Conservation (phyloP, 2,329 filamentous ascomycete species). For the Diplodia corticola region DNA sequence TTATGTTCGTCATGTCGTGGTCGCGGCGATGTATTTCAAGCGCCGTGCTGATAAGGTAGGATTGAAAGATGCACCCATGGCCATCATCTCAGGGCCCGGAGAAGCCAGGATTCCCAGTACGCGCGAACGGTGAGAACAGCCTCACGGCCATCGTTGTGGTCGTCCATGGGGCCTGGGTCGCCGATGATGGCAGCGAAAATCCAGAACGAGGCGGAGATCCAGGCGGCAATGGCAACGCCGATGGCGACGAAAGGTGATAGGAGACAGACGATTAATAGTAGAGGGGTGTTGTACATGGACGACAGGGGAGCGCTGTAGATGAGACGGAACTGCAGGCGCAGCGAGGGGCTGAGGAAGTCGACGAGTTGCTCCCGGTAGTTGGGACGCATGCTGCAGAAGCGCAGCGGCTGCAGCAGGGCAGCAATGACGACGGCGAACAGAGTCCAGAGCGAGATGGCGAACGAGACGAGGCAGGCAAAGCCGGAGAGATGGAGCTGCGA, state of each 20-base stretch:
- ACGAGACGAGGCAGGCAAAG: conserved; percentile 56
- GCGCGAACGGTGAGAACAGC: conserved; percentile 59
- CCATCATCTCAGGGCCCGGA: conserved; percentile 35
- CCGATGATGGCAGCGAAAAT: conserved; percentile 61
- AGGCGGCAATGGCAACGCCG: conserved; percentile 57
- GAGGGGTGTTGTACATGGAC: conserved; percentile 36
- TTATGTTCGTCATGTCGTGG: conserved; percentile 4
- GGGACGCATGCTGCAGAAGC: conserved; percentile 52
- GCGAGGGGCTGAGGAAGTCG: conserved; percentile 53
- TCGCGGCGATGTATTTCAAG: not conserved
- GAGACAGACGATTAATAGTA: conserved; percentile 55
- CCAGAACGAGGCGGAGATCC: conserved; percentile 64
- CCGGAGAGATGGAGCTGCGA: conserved; percentile 56
- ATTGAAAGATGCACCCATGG: not conserved
- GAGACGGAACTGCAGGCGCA: conserved; percentile 53
- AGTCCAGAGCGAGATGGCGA: conserved; percentile 57
- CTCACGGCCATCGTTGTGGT: conserved; percentile 61
- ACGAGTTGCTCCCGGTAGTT: conserved; percentile 52
- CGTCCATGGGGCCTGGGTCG: conserved; percentile 58
- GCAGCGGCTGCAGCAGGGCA: conserved; percentile 53
- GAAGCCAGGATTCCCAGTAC: conserved; percentile 63
- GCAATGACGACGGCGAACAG: conserved; percentile 51
- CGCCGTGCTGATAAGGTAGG: not conserved
- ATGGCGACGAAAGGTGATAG: conserved; percentile 59
- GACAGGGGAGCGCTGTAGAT: conserved; percentile 48